Percentiles rank a stretch among this genome's conserved stretches.
These are phyloP conservation scores for Cymbopogon citratus DNA, from an alignment of 176 grass and related monocot species.

Conservation along the genomic window DNA sequence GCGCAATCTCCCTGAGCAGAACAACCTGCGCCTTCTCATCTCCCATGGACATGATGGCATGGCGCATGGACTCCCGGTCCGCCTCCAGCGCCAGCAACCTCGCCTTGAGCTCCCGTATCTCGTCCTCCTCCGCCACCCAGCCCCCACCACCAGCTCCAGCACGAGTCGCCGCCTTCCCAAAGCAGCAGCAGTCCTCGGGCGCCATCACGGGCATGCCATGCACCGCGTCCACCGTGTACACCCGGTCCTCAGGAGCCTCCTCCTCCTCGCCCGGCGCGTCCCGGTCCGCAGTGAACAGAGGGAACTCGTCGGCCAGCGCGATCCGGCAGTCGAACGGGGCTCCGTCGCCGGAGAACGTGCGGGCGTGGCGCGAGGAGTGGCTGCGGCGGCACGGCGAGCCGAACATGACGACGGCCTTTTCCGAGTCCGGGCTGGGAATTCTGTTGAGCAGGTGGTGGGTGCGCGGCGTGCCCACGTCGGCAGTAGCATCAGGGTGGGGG, in stretches of 20 bases:
- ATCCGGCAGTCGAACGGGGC: not conserved
- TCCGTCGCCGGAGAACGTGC: constrained; percentile 12
- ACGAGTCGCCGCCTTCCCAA: not conserved
- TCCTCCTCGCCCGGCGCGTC: not conserved
- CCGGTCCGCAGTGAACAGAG: not conserved
- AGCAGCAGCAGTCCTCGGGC: constrained; percentile 28
- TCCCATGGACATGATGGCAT: constrained; percentile 70
- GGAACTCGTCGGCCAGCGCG: constrained; percentile 30
- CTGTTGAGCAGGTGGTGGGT: constrained; percentile 41
- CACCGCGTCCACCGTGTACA: constrained; percentile 66
- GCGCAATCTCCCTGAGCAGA: constrained; percentile 66
- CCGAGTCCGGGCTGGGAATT: not conserved
- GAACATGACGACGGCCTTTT: constrained; percentile 24
- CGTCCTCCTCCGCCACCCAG: constrained; percentile 36
- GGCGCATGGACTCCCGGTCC: constrained; percentile 73
- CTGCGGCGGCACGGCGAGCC: not conserved
- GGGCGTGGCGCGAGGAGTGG: not conserved
- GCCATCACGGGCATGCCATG: not conserved
- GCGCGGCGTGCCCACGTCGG: constrained; percentile 38
- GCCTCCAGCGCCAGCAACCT: constrained; percentile 69
- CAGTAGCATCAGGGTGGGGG: not conserved
- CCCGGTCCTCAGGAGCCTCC: constrained; percentile 21
- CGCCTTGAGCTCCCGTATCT: constrained; percentile 56
- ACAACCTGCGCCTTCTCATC: constrained; percentile 58
- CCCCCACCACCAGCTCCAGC: no score